phyloP scores from a whole-genome alignment of 192 early-diverging fungal genomes.

The Dimargaris verticillata region DNA sequence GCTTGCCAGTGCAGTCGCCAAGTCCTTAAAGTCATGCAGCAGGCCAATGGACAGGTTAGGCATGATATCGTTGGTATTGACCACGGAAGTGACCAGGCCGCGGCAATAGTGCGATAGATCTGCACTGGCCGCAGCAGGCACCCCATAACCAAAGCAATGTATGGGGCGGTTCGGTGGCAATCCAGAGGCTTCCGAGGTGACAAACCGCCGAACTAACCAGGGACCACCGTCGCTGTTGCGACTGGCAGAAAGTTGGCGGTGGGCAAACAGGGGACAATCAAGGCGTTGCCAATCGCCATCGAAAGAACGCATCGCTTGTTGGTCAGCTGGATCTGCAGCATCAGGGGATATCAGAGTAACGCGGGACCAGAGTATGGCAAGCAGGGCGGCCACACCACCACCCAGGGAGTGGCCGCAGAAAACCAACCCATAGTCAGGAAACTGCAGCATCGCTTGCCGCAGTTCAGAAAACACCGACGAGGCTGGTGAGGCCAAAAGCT shows the following conservation, averaged over 20 bases:
- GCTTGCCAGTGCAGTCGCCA: conserved; percentile 41
- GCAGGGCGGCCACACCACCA: conserved; percentile 64
- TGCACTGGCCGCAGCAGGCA: conserved; percentile 57
- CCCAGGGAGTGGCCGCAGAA: conserved; percentile 81
- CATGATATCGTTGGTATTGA: conserved; percentile 67
- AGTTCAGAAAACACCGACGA: conserved; percentile 59
- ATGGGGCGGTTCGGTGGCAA: conserved; percentile 55
- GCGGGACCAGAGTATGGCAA: conserved; percentile 56
- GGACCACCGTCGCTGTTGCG: not conserved
- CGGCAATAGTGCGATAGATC: conserved; percentile 49
- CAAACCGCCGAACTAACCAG: conserved; percentile 30
- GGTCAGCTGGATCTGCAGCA: too few species aligned
- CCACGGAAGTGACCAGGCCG: conserved; percentile 63
- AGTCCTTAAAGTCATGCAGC: conserved; percentile 55
- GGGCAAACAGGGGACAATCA: conserved; percentile 1
- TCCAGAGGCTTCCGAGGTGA: conserved; percentile 39
- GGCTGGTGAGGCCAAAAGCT: conserved; percentile 42
- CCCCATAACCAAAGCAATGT: conserved; percentile 71
- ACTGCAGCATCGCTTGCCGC: conserved; percentile 41
- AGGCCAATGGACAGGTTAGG: conserved; percentile 56
- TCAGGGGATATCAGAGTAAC: conserved; percentile 19
- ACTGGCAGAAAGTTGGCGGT: not conserved
- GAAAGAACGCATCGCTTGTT: too few species aligned
- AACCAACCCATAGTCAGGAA: conserved; percentile 66
- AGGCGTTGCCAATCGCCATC: too few species aligned